Base-by-base conservation (phyloP, 2,329 filamentous ascomycete species). In the Fusarium cyanostomum region DNA sequence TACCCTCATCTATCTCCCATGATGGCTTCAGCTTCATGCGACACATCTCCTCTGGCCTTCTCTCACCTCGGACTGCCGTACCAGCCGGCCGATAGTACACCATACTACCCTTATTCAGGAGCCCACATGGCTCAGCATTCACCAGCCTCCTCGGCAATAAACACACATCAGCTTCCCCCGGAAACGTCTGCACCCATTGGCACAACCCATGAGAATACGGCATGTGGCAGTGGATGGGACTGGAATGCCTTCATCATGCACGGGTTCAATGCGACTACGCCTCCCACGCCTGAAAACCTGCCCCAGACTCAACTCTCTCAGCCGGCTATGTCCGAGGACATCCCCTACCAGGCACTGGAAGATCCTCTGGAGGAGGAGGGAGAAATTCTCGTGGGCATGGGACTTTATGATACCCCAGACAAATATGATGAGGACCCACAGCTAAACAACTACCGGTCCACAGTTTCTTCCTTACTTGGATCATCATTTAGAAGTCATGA, bases 371-470 rank as follows among this genome's bases (percentile, higher is more conserved):
- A 85, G 43, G 86, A 86, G 26, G 86, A 86, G 41, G 89, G 87
- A 33, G 90, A 93, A 70, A 89, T 92, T 58, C 82, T 94, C 2
- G 83, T 93, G n/a, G 91, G 91, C 16, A 89, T 95, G 84, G 92
- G 92, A 1, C 83, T 95, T 0, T 95, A 95, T 74, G 91, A 92
- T 69, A 80, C 85, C 5, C 90, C 90, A 0, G 89, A 88, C 52
- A 84, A 85, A 69, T 69, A 75, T 37, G 75, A 81, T 8, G 76
- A 79, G 16, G 82, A 84, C 52, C 78, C 81, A 27, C 78, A 81
- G 46, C 73, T 85, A 52, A 78, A 86, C 75, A 81, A 84, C 77
- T 82, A 87, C 76, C 74, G 81, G 45, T 81, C 81, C 6, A 84
- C 83, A 24, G 81, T 86, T 54, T 82, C 80, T 31, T 81, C 82